A percentile compares a stretch with the other conserved stretches of the same genome.
Evolutionary conservation across 768 basidiomycete genomes (phyloP).

Genomic region (Lyophyllum decastes): DNA sequence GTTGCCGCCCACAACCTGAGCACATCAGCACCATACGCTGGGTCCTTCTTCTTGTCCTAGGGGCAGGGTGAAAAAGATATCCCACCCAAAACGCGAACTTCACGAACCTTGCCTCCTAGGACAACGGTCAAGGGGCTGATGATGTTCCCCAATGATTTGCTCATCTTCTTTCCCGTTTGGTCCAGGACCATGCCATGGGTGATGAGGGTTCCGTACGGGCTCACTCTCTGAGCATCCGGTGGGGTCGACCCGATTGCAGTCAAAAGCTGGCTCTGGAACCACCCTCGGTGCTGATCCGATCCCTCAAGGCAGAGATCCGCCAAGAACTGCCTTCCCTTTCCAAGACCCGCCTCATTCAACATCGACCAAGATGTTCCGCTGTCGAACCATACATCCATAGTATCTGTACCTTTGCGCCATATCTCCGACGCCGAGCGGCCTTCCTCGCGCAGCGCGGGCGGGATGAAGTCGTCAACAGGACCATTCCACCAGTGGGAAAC

Average conservation of each 20-base stretch:
- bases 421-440: constrained; percentile 39
- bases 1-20: constrained; percentile 91
- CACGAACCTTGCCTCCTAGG: constrained; percentile 69
- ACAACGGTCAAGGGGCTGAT: constrained; percentile 83
- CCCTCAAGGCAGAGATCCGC: constrained; percentile 95
- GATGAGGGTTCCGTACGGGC: constrained; percentile 76
- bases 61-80: constrained; percentile 1
- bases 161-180: constrained; percentile 91
- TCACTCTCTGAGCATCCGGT: constrained; percentile 31
- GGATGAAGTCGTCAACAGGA: constrained; percentile 79
- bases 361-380: constrained; percentile 94
- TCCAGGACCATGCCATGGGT: constrained; percentile 98
- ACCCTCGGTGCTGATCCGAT: constrained; percentile 96
- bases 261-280: constrained; percentile 96
- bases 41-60: constrained; percentile 69
- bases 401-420: constrained; percentile 87
- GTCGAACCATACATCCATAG: constrained; percentile 99
- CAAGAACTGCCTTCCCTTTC: constrained; percentile 34
- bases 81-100: neutral
- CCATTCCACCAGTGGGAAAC: constrained; percentile 93
- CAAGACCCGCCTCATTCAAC: constrained; percentile 45
- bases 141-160: constrained; percentile 94
- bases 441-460: constrained; percentile 53
- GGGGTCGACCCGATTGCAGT: constrained; percentile 66
- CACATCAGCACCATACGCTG: constrained; percentile 84